Percentiles rank a stretch among this genome's conserved stretches.
Conservation (phyloP, 352 stramenopile species). For the Thalassiosira hispida region DNA sequence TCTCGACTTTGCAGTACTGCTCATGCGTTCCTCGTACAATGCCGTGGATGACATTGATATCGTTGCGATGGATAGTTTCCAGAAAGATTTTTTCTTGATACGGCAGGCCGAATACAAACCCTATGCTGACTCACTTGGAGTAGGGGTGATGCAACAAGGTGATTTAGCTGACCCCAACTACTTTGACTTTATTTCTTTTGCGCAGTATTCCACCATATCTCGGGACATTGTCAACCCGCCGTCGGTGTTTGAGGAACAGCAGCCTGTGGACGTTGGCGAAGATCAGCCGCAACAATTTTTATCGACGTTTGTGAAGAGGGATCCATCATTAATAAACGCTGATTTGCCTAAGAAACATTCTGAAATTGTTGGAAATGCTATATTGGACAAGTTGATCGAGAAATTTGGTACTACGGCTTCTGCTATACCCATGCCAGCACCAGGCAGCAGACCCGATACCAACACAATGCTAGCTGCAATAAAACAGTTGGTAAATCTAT, state of each 20-base stretch:
- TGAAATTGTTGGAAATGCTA: conserved; percentile 62
- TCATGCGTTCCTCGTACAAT: conserved; percentile 85
- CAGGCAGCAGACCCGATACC: conserved; percentile 32
- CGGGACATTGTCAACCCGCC: conserved; percentile 70
- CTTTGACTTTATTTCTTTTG: conserved; percentile 86
- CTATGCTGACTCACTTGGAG: conserved; percentile 66
- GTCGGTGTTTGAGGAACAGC: conserved; percentile 76
- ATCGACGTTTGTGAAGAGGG: conserved; percentile 63
- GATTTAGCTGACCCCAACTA: conserved; percentile 82
- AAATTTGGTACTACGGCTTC: conserved; percentile 66
- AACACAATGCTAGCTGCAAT: conserved; percentile 48
- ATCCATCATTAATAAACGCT: conserved; percentile 65
- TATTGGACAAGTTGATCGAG: conserved; percentile 72
- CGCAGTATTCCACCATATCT: conserved; percentile 79
- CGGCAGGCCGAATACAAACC: conserved; percentile 76
- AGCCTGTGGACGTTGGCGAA: conserved; percentile 61
- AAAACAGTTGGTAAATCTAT: conserved; percentile 74
- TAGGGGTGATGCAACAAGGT: conserved; percentile 63
- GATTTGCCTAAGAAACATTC: conserved; percentile 51
- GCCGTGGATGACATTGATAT: conserved; percentile 80
- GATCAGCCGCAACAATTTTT: conserved; percentile 59
- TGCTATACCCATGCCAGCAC: conserved; percentile 60
- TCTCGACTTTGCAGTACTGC: conserved; percentile 79
- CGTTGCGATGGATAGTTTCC: conserved; percentile 84
- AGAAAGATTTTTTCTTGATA: conserved; percentile 81